These are phyloP conservation scores for Bonia amplexicaulis DNA, from an alignment of 176 grass and related monocot species.

Conservation along the genomic window DNA sequence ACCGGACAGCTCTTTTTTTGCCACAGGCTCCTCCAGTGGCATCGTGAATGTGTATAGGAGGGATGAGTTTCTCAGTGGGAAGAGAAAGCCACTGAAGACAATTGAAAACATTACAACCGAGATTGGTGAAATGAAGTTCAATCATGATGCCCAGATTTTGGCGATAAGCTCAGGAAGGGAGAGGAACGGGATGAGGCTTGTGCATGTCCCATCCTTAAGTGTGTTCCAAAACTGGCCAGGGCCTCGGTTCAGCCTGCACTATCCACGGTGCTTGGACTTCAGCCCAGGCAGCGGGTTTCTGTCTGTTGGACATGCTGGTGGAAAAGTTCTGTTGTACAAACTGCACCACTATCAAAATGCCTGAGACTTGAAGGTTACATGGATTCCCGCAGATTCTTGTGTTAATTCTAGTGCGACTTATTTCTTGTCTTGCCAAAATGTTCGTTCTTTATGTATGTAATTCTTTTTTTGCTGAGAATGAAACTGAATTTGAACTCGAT, in stretches of 20 bases:
- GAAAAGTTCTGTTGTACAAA: conserved; percentile 73
- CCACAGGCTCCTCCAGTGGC: conserved; percentile 62
- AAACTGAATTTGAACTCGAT: not conserved
- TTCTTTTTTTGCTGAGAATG: not conserved
- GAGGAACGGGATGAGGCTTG: conserved; percentile 62
- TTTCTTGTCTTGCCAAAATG: not conserved
- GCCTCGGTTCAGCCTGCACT: conserved; percentile 43
- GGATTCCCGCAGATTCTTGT: no score
- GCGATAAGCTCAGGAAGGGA: conserved; percentile 68
- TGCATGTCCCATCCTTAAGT: conserved; percentile 63
- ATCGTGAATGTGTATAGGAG: conserved; percentile 75
- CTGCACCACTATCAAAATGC: conserved; percentile 75
- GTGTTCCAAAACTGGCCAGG: conserved; percentile 83
- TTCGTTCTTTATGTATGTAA: not conserved
- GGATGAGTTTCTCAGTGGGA: conserved; percentile 68
- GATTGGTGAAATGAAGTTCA: conserved; percentile 71
- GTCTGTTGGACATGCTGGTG: conserved; percentile 61
- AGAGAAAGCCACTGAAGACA: conserved; percentile 60
- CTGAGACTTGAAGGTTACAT: not conserved
- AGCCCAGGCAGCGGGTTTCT: conserved; percentile 70
- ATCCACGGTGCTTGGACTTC: conserved; percentile 71
- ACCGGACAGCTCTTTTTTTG: conserved; percentile 48
- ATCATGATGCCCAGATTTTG: conserved; percentile 59
- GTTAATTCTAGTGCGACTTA: not conserved
- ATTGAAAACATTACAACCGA: conserved; percentile 64